These are phyloP conservation scores for Rubia peregrina DNA, from an alignment of 305 asterid genomes.

Conservation along the genomic window DNA sequence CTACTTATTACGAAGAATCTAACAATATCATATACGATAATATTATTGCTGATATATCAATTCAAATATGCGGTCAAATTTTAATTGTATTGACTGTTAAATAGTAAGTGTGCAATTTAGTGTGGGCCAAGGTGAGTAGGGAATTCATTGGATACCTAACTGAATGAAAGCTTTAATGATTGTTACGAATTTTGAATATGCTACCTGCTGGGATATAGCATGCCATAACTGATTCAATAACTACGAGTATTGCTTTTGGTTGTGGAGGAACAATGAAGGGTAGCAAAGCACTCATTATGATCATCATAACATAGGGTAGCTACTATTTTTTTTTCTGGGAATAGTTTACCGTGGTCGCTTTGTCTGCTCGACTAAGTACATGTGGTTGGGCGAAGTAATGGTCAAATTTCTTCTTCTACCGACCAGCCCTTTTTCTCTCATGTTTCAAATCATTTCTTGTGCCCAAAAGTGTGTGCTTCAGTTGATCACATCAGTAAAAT, in stretches of 20 bases:
- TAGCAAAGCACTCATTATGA: conserved; percentile 15
- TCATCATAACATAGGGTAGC: neutral
- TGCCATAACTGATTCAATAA: neutral
- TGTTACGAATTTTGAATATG: neutral
- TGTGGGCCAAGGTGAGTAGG: too few species aligned
- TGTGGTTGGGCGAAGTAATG: conserved; percentile 33
- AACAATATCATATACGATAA: too few species aligned
- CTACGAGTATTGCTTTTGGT: neutral
- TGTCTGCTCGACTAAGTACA: conserved; percentile 41
- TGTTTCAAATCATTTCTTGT: neutral
- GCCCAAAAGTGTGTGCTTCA: conserved; percentile 24
- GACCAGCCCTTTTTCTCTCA: conserved; percentile 31
- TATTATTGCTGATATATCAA: too few species aligned
- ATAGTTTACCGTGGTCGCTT: conserved; percentile 29
- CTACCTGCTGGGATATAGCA: neutral
- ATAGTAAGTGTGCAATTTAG: too few species aligned
- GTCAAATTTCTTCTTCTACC: conserved; percentile 35
- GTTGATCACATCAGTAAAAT: neutral
- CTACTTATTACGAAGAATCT: too few species aligned
- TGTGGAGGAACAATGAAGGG: conserved; percentile 13
- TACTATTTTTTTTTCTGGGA: conserved; percentile 21
- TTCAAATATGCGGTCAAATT: too few species aligned
- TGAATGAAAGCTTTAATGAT: conserved; percentile 11
- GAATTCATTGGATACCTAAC: conserved; percentile 20
- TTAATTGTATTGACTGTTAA: too few species aligned